A percentile compares a stretch with the other conserved stretches of the same genome.
phyloP scores from a whole-genome alignment of 2,329 filamentous ascomycete genomes.

The Lachnellula suecica region DNA sequence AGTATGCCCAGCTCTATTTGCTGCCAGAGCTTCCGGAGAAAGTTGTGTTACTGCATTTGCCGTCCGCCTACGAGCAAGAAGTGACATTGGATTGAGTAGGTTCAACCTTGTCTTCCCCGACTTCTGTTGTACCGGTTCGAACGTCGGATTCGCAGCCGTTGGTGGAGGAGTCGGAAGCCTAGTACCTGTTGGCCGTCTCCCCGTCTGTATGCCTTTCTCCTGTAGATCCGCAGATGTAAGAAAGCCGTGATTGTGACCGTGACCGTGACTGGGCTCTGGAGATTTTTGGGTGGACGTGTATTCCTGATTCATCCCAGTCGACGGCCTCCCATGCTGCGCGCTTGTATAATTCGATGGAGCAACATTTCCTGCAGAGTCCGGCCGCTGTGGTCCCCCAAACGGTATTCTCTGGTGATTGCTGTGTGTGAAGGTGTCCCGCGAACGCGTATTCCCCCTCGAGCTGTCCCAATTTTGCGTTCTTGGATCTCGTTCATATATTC shows the following conservation, averaged over 20 bases:
- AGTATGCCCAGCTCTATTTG: slow-evolving; percentile 19
- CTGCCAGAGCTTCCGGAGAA: slow-evolving; percentile 24
- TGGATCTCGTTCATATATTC: slow-evolving; percentile 14
- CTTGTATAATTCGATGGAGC: slow-evolving; percentile 13
- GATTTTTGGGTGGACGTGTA: slow-evolving; percentile 11
- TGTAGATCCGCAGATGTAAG: slow-evolving; percentile 18
- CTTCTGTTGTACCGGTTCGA: slow-evolving; percentile 24
- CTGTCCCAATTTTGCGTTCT: slow-evolving; percentile 15
- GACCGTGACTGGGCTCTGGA: slow-evolving; percentile 15
- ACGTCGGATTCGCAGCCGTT: slow-evolving; percentile 15
- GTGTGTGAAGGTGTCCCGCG: slow-evolving; percentile 18
- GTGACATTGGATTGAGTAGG: slow-evolving; percentile 39
- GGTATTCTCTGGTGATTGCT: slow-evolving; percentile 24
- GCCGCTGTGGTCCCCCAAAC: slow-evolving; percentile 18
- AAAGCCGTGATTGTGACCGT: too few species aligned
- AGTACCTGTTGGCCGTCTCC: slow-evolving; percentile 24
- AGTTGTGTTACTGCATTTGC: slow-evolving; percentile 31
- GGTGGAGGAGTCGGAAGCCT: slow-evolving; percentile 28
- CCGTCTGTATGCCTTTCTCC: slow-evolving; percentile 16
- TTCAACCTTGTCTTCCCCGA: slow-evolving; percentile 33
- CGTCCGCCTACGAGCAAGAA: slow-evolving; percentile 32
- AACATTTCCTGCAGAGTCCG: slow-evolving; percentile 27
- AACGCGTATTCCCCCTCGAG: slow-evolving; percentile 12
- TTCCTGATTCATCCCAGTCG: slow-evolving; percentile 15
- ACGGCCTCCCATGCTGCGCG: slow-evolving; percentile 17